Conservation (phyloP, 1,284 basidiomycete species). For the Cutaneotrichosporon daszewskae region DNA sequence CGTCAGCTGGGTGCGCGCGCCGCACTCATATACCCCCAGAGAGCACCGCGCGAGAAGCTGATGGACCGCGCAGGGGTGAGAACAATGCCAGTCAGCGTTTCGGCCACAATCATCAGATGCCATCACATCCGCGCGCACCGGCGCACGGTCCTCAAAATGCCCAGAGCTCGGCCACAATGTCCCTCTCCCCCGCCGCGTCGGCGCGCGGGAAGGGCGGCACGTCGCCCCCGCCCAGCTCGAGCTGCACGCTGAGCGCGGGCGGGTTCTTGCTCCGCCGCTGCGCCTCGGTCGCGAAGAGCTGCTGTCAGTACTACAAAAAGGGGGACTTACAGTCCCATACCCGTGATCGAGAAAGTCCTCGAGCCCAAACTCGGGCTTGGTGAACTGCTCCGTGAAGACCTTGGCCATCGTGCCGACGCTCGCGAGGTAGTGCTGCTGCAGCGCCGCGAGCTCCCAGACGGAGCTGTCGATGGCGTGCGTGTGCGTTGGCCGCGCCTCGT, state of each 20-base stretch:
- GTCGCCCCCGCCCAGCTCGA: slow-evolving; percentile 22
- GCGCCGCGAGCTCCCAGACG: slow-evolving; percentile 82
- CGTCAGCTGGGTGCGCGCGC: too few relatives aligned
- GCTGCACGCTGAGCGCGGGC: slow-evolving; percentile 55
- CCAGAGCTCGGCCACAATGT: slow-evolving; percentile 11
- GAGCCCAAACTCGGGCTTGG: slow-evolving; percentile 79
- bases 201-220: slow-evolving; percentile 6
- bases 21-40: too few relatives aligned
- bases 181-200: slow-evolving; percentile 2
- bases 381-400: slow-evolving; percentile 87
- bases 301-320: neutral
- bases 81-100: too few relatives aligned
- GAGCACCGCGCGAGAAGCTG: too few relatives aligned
- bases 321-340: slow-evolving; percentile 70
- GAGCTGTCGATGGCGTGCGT: slow-evolving; percentile 79
- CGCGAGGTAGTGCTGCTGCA: slow-evolving; percentile 77
- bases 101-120: too few relatives aligned
- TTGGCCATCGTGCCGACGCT: slow-evolving; percentile 75
- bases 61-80: too few relatives aligned
- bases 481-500: slow-evolving; percentile 66
- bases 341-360: slow-evolving; percentile 98
- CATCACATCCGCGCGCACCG: too few relatives aligned
- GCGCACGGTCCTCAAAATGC: too few relatives aligned
- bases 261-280: slow-evolving; percentile 74
- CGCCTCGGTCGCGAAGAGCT: slow-evolving; percentile 84